phyloP scores from a whole-genome alignment of 2,329 filamentous ascomycete genomes.

The Botryotinia calthae region DNA sequence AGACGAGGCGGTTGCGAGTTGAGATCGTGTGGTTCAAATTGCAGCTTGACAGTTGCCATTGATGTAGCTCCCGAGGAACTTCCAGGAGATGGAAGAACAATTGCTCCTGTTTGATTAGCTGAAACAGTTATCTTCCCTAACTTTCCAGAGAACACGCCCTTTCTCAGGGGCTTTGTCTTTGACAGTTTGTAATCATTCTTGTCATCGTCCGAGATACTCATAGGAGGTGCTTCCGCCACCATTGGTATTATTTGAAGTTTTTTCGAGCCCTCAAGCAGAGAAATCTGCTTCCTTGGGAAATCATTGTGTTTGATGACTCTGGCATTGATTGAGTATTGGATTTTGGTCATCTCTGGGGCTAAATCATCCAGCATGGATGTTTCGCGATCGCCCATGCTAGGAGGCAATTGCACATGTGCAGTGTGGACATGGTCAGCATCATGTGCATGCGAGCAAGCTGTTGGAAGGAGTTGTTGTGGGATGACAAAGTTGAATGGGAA shows the following conservation, averaged over 20 bases:
- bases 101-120: conserved; percentile 34
- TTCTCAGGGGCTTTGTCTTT: conserved; percentile 35
- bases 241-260: conserved; percentile 36
- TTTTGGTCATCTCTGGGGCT: conserved; percentile 35
- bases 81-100: conserved; percentile 34
- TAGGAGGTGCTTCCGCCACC: conserved; percentile 34
- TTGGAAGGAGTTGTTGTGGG: conserved; percentile 36
- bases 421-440: conserved; percentile 34
- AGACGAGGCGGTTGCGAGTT: conserved; percentile 35
- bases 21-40: conserved; percentile 36
- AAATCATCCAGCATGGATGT: conserved; percentile 33
- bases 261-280: conserved; percentile 30
- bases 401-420: conserved; percentile 37
- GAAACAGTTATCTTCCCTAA: conserved; percentile 38
- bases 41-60: conserved; percentile 36
- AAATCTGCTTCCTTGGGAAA: conserved; percentile 26
- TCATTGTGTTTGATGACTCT: conserved; percentile 32
- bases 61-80: conserved; percentile 27
- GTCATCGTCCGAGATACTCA: conserved; percentile 30
- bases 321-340: conserved; percentile 35
- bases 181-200: conserved; percentile 32
- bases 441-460: conserved; percentile 32
- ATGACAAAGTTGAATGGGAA: conserved; percentile 39
- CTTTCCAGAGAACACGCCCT: conserved; percentile 39
- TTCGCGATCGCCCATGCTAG: conserved; percentile 35